phyloP scores from a whole-genome alignment of 2,329 filamentous ascomycete species.

The Graphilbum ipis-grandicollis region DNA sequence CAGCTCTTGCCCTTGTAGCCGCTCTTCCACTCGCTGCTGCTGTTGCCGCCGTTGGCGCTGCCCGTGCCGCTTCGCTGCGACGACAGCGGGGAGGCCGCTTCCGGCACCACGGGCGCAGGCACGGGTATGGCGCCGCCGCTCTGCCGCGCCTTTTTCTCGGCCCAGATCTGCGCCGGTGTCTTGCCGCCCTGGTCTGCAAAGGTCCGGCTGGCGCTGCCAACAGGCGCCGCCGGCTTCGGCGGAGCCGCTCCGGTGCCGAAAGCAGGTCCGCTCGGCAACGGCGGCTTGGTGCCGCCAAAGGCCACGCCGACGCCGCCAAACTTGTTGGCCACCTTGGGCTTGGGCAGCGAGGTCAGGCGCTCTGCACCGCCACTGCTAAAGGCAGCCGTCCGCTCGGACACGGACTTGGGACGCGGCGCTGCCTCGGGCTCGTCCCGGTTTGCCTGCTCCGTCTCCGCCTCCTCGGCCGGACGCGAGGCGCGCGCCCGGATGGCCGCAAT shows the following conservation, averaged over 20 bases:
- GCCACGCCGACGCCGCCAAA: constrained; percentile 49
- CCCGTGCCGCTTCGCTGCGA: constrained; percentile 48
- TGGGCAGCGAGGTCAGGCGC: constrained; percentile 72
- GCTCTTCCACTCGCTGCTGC: constrained; percentile 66
- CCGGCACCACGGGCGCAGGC: constrained; percentile 12
- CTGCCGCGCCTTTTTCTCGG: constrained; percentile 85
- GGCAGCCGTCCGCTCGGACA: constrained; percentile 60
- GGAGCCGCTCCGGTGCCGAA: constrained; percentile 45
- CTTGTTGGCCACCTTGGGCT: constrained; percentile 86
- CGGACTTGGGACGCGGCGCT: constrained; percentile 32
- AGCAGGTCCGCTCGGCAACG: constrained; percentile 52
- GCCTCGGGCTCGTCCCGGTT: constrained; percentile 21
- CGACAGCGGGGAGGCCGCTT: constrained; percentile 20
- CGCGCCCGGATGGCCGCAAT: constrained; percentile 71
- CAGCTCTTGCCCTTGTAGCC: constrained; percentile 81
- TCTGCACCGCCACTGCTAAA: constrained; percentile 51
- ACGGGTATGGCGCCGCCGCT: constrained; percentile 23
- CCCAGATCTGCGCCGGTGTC: constrained; percentile 92
- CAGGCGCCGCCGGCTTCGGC: constrained; percentile 40
- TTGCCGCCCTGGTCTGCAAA: constrained; percentile 93
- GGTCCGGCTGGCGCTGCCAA: constrained; percentile 73
- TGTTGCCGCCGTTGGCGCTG: background rate
- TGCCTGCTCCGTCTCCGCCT: no score
- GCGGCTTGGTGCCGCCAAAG: constrained; percentile 81
- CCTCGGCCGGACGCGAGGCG: no score